Conservation (phyloP, 1,284 basidiomycete species). For the Cutaneotrichosporon mucoides region DNA sequence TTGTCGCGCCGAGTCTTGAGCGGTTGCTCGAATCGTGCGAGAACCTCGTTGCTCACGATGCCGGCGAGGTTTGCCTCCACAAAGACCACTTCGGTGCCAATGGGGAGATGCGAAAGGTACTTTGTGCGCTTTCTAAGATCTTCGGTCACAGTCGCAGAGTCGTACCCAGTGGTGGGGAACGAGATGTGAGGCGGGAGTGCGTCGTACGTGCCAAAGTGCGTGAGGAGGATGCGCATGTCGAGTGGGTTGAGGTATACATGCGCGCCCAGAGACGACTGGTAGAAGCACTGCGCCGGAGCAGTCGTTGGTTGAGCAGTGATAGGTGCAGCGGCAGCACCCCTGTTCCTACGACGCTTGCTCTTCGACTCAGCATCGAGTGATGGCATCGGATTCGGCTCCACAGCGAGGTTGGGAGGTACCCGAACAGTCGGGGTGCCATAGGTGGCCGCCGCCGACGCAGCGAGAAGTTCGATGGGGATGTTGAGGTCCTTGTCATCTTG, state of each 20-base stretch:
- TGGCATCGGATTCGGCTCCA: conserved; percentile 44
- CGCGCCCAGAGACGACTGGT: conserved; percentile 87
- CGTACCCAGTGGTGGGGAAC: conserved; percentile 70
- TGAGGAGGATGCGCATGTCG: conserved; percentile 87
- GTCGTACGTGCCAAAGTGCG: conserved; percentile 76
- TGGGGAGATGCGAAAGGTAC: conserved; percentile 87
- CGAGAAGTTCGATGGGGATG: conserved; percentile 16
- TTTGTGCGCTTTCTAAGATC: conserved; percentile 91
- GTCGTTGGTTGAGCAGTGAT: conserved; percentile 5
- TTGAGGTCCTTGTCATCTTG: conserved; percentile 7
- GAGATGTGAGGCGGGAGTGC: conserved; percentile 78
- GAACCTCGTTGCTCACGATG: conserved; percentile 66
- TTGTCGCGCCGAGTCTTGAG: conserved; percentile 69
- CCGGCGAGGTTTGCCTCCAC: conserved; percentile 77
- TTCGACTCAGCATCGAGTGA: conserved; percentile 4
- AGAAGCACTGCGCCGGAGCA: conserved; percentile 71
- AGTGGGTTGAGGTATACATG: conserved; percentile 92
- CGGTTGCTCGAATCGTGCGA: conserved; percentile 74
- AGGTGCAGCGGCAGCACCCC: conserved; percentile 28
- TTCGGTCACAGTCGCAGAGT: conserved; percentile 67
- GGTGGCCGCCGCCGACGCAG: neutral
- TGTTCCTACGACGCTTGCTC: conserved; percentile 27
- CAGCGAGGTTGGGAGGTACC: conserved; percentile 38
- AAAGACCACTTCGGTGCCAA: conserved; percentile 89
- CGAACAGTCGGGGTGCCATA: conserved; percentile 14